Conservation (phyloP, 371 early-diverging fungal species). For the Thermomucor indicae-seudaticae region DNA sequence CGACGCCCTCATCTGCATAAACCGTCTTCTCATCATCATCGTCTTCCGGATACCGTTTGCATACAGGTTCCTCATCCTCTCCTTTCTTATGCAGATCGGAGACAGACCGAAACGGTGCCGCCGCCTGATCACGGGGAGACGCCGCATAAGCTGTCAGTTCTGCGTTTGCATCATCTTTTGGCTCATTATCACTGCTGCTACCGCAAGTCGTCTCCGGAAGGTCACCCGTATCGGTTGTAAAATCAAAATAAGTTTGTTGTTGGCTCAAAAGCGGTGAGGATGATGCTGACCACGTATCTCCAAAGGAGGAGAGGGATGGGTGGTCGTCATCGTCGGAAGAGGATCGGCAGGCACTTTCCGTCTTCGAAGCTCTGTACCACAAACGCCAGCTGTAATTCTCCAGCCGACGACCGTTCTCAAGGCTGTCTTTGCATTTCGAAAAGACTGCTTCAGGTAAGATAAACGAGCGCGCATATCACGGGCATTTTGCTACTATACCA, state of each 20-base stretch:
- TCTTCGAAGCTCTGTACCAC: conserved; percentile 12
- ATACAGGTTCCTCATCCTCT: not conserved
- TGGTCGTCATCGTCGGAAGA: not conserved
- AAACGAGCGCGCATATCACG: not conserved
- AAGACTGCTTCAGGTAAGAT: conserved; percentile 15
- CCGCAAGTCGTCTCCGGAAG: conserved; percentile 14
- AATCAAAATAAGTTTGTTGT: conserved; percentile 29
- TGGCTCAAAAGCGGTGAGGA: conserved; percentile 6
- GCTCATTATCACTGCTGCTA: not conserved
- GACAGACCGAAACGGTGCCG: no score
- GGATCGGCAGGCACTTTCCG: not conserved
- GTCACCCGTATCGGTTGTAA: conserved; percentile 33
- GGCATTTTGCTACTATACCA: conserved; percentile 20
- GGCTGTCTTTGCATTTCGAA: conserved; percentile 40
- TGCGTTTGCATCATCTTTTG: no score
- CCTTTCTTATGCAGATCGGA: no score
- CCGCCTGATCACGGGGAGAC: no score
- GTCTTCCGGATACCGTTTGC: not conserved
- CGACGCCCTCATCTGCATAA: conserved; percentile 3
- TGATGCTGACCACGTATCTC: not conserved
- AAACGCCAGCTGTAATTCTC: conserved; percentile 45
- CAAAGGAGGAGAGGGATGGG: conserved; percentile 2
- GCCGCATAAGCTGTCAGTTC: no score
- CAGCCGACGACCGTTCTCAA: conserved; percentile 40
- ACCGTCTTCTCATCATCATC: conserved; percentile 10